Evolutionary conservation across 805 yeast genomes (phyloP).

Genomic region (Suhomyces pyralidae): DNA sequence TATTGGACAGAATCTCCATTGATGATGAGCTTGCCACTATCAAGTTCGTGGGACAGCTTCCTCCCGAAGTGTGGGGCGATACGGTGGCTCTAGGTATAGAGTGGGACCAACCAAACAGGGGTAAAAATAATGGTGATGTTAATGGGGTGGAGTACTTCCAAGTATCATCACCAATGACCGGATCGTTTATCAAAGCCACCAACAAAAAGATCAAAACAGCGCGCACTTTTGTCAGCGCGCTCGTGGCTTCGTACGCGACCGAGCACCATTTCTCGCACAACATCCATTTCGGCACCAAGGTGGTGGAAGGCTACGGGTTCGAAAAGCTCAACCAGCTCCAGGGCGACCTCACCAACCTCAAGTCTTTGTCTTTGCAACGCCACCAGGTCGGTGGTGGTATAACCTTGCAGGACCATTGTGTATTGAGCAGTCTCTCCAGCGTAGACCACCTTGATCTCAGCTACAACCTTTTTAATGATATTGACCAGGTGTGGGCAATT

Average conservation of each 20-base stretch:
- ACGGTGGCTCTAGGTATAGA: conserved; percentile 69
- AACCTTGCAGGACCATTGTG: not conserved
- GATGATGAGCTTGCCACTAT: conserved; percentile 55
- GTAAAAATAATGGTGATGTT: conserved; percentile 67
- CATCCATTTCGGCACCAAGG: conserved; percentile 53
- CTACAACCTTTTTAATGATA: conserved; percentile 49
- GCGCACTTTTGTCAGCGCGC: conserved; percentile 44
- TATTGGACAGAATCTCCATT: conserved; percentile 2
- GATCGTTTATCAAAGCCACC: conserved; percentile 58
- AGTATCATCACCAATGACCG: conserved; percentile 40
- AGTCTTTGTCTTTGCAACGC: conserved; percentile 49
- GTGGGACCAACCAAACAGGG: conserved; percentile 73
- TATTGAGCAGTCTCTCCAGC: conserved; percentile 1
- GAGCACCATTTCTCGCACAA: conserved; percentile 19
- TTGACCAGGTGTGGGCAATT: conserved; percentile 39
- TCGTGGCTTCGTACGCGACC: conserved; percentile 47
- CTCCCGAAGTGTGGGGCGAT: conserved; percentile 46
- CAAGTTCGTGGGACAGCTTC: conserved; percentile 33
- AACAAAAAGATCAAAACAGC: conserved; percentile 31
- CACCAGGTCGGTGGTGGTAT: conserved; percentile 16
- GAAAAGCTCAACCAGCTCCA: conserved; percentile 51
- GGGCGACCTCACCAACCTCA: conserved; percentile 43
- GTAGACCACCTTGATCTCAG: conserved; percentile 52
- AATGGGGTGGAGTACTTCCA: conserved; percentile 56
- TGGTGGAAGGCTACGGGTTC: conserved; percentile 64